Evolutionary conservation across 345 rosid species (phyloP), one percentile per base, ranked within the genome.

Genomic region (Euphorbia lathyris): DNA sequence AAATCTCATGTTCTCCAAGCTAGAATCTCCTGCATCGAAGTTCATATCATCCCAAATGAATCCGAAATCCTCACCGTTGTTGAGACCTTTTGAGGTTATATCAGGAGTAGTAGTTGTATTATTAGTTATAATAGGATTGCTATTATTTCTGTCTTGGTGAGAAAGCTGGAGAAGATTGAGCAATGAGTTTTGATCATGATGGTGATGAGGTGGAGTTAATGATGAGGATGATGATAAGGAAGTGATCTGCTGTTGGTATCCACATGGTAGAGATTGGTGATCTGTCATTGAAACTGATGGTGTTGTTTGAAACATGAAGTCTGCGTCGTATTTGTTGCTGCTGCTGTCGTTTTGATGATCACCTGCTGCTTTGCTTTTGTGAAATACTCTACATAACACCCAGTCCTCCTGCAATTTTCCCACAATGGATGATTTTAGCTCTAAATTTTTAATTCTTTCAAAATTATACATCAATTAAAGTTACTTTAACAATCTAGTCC

Each of bases 381-480:
- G 86, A 65, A 94, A 91, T 27, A 91, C 98, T 81, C 98, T 83
- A 73, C 97, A 94, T 55, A 94, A 56, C 20, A 91, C 98, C 98
- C 98, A 94, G 50, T 94, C 98, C 83, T 94, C 98, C 98, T 94
- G 63, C 7, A 69, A 57, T 65, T 27, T 59, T 12, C 12, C 6
- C 12, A 4, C 19, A 29, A 27, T 11, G n/a, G n/a, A n/a, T n/a
- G n/a, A n/a, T n/a, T n/a, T n/a, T n/a, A n/a, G n/a, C n/a, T n/a
- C n/a, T n/a, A n/a, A n/a, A n/a, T n/a, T n/a, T n/a, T n/a, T n/a
- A n/a, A n/a, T n/a, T n/a, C n/a, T n/a, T n/a, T n/a, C n/a, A n/a
- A n/a, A n/a, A n/a, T n/a, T n/a, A n/a, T n/a, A n/a, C n/a, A n/a
- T n/a, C n/a, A n/a, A n/a, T n/a, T n/a, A n/a, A n/a, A n/a, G n/a